Evolutionary conservation across 2,329 filamentous ascomycete genomes (phyloP).

Genomic region (Penicillium glabrum): DNA sequence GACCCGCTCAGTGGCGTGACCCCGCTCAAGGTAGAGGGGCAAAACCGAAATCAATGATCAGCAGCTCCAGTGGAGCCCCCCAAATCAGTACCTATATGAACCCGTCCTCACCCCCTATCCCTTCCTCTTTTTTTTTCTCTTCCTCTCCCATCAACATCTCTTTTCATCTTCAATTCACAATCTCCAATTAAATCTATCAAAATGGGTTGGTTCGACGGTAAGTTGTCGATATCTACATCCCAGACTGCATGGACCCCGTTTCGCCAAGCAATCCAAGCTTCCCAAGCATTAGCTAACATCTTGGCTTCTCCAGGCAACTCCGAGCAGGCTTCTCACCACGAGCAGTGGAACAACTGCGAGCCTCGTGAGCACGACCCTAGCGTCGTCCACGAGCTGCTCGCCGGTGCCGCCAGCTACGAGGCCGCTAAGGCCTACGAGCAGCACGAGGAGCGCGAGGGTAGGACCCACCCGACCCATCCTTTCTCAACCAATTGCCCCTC

Average conservation of each 20-base stretch:
- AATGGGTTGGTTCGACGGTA: conserved; percentile 29
- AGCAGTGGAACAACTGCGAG: conserved; percentile 4
- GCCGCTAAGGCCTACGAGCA: conserved; percentile 80
- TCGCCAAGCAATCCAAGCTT: background rate
- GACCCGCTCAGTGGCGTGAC: conserved; percentile 1
- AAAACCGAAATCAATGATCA: background rate
- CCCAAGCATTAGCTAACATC: conserved; percentile 1
- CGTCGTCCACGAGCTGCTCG: conserved; percentile 71
- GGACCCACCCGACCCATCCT: conserved; percentile 16
- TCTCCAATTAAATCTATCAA: conserved; percentile 10
- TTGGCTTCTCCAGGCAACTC: conserved; percentile 38
- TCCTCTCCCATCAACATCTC: background rate
- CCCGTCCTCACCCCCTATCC: background rate
- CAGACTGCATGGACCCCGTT: background rate
- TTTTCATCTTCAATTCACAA: background rate
- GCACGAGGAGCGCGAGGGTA: conserved; percentile 67
- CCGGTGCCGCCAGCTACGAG: conserved; percentile 73
- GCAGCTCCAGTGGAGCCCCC: background rate
- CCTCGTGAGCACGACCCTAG: conserved; percentile 54
- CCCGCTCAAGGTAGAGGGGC: conserved; percentile 1
- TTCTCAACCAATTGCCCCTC: background rate
- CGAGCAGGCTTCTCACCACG: conserved; percentile 50
- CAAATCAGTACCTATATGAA: background rate
- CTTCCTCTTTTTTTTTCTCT: conserved; percentile 1
- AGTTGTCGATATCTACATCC: background rate